Percentiles rank a stretch among this genome's conserved stretches.
phyloP scores from a whole-genome alignment of 164 flowering plant genomes.

The Magnolia officinalis region DNA sequence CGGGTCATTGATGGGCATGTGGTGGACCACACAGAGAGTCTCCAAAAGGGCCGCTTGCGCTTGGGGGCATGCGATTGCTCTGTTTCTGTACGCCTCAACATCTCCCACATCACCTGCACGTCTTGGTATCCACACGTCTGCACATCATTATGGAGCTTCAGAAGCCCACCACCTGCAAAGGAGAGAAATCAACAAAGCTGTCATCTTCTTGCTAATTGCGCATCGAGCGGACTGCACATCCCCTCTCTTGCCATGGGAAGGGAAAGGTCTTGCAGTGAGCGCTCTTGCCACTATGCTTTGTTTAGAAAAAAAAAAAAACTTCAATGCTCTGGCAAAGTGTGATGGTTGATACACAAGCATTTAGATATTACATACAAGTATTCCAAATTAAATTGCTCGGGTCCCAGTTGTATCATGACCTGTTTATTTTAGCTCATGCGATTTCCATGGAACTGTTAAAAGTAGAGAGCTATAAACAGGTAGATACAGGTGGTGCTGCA shows the following conservation, averaged over 20 bases:
- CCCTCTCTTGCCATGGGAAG: neutral
- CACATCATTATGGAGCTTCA: constrained; percentile 66
- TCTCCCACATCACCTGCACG: constrained; percentile 81
- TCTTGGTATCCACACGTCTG: constrained; percentile 69
- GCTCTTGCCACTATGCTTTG: neutral
- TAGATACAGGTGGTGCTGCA: too few species aligned
- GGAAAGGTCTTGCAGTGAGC: too few species aligned
- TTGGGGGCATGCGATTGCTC: constrained; percentile 31
- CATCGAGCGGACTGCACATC: neutral
- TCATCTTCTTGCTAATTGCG: neutral
- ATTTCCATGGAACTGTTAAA: too few species aligned
- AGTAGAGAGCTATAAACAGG: too few species aligned
- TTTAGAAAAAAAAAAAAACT: too few species aligned
- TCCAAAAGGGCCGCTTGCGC: constrained; percentile 56
- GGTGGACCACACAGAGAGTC: constrained; percentile 45
- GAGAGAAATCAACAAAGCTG: too few species aligned
- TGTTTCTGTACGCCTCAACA: constrained; percentile 54
- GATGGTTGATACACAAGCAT: too few species aligned
- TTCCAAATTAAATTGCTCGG: too few species aligned
- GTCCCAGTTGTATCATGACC: too few species aligned
- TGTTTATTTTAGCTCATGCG: too few species aligned
- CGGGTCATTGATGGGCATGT: neutral
- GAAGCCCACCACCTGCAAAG: constrained; percentile 43
- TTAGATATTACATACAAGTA: too few species aligned
- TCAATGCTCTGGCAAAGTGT: too few species aligned